Evolutionary conservation across 73 alveolate species (phyloP).

Genomic region (Paramecium caudatum): DNA sequence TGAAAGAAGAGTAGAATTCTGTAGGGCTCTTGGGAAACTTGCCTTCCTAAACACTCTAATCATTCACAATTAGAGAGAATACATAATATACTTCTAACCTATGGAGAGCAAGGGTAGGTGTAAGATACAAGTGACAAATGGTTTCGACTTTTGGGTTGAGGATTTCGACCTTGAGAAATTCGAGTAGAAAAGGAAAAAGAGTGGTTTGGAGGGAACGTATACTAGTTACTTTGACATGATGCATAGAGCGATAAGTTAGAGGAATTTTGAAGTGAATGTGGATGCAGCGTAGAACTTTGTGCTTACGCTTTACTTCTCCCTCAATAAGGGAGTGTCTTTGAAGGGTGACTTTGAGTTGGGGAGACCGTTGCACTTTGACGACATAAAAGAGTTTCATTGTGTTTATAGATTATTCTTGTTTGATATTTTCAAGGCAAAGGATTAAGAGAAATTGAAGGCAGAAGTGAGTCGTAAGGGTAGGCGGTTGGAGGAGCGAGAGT

Average conservation of each 20-base stretch:
- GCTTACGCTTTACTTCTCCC: neutral
- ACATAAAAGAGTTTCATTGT: slow-evolving; percentile 54
- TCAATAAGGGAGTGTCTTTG: slow-evolving; percentile 34
- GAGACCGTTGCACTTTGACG: slow-evolving; percentile 63
- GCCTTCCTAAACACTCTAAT: slow-evolving; percentile 21
- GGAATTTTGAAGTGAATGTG: slow-evolving; percentile 46
- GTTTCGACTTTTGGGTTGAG: slow-evolving; percentile 64
- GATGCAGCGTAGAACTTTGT: slow-evolving; percentile 35
- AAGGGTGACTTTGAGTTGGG: slow-evolving; percentile 58
- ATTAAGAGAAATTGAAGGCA: slow-evolving; percentile 55
- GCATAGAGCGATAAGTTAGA: slow-evolving; percentile 45
- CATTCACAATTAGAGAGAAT: slow-evolving; percentile 28
- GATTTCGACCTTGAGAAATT: slow-evolving; percentile 60
- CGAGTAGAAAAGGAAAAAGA: slow-evolving; percentile 35
- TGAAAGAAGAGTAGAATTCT: slow-evolving; percentile 55
- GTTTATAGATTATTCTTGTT: slow-evolving; percentile 39
- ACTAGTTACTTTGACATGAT: slow-evolving; percentile 53
- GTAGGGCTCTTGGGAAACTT: slow-evolving; percentile 24
- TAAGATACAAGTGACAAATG: slow-evolving; percentile 48
- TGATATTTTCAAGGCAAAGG: slow-evolving; percentile 54
- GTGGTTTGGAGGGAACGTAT: slow-evolving; percentile 59
- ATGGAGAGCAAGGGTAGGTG: slow-evolving; percentile 32
- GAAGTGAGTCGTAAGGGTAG: slow-evolving; percentile 36
- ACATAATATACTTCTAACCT: slow-evolving; percentile 20
- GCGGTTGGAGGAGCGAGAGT: slow-evolving; percentile 1